Conservation (phyloP, 139 green algal species). For the Chlorella sorokiniana region DNA sequence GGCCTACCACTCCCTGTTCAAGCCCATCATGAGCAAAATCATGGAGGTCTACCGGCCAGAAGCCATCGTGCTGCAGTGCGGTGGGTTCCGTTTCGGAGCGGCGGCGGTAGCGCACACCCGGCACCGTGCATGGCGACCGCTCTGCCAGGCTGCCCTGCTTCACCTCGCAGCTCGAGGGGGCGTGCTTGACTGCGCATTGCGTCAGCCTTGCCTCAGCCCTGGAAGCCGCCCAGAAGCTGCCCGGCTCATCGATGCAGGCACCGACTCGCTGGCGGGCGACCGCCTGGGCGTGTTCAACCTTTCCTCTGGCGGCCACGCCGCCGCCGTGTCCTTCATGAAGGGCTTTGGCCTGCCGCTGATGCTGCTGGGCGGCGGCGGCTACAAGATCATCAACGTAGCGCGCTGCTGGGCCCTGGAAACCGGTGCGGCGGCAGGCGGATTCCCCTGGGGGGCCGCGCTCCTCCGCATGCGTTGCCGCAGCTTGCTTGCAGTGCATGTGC, state of each 20-base stretch:
- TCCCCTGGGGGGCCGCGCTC: not conserved
- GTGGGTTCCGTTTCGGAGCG: not conserved
- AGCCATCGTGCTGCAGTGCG: conserved; percentile 89
- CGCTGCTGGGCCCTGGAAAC: conserved; percentile 98
- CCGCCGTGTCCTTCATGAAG: conserved; percentile 82
- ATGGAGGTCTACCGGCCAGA: conserved; percentile 89
- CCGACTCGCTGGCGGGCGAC: conserved; percentile 91
- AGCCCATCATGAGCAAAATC: conserved; percentile 69
- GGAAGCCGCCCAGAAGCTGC: too few species aligned
- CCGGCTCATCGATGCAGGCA: conserved; percentile 54
- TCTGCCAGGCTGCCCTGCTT: too few species aligned
- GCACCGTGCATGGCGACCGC: too few species aligned
- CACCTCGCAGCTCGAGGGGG: not conserved
- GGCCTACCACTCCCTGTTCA: conserved; percentile 84
- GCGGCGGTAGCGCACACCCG: too few species aligned
- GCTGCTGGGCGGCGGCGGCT: conserved; percentile 91
- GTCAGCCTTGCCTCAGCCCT: too few species aligned
- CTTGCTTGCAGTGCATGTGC: not conserved
- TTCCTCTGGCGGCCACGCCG: conserved; percentile 75
- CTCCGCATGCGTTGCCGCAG: not conserved
- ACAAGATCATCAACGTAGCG: conserved; percentile 97
- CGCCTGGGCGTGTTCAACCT: conserved; percentile 96
- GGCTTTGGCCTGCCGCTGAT: conserved; percentile 65
- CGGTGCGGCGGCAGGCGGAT: conserved; percentile 37
- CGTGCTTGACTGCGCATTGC: not conserved